phyloP scores from a whole-genome alignment of 495 filamentous ascomycete genomes.

The Trichoderma virens region DNA sequence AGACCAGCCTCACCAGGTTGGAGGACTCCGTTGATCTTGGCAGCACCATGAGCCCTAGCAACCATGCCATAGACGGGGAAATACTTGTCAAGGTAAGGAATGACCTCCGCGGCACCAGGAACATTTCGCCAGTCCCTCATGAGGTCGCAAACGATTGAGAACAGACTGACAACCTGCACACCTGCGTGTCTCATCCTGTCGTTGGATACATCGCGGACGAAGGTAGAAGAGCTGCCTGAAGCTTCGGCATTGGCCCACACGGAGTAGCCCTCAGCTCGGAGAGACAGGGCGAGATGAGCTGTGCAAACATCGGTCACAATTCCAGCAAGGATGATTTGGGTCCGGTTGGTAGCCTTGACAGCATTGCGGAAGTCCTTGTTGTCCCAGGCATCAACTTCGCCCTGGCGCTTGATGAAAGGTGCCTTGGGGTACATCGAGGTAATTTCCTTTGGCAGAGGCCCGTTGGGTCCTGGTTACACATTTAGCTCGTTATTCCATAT shows the following conservation, averaged over 20 bases:
- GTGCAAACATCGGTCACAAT: slow-evolving; percentile 76
- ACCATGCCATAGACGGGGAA: slow-evolving; percentile 38
- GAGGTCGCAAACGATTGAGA: slow-evolving; percentile 61
- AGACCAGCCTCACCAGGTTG: slow-evolving; percentile 33
- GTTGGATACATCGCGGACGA: slow-evolving; percentile 49
- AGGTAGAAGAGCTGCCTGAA: slow-evolving; percentile 35
- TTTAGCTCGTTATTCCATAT: not conserved
- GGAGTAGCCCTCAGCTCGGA: slow-evolving; percentile 63
- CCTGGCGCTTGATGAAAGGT: slow-evolving; percentile 58
- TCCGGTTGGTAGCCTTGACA: slow-evolving; percentile 55
- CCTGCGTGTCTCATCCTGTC: slow-evolving; percentile 58
- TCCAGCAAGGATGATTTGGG: slow-evolving; percentile 64
- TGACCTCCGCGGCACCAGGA: slow-evolving; percentile 54
- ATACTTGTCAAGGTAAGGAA: slow-evolving; percentile 59
- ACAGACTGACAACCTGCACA: slow-evolving; percentile 57
- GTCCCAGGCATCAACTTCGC: slow-evolving; percentile 78
- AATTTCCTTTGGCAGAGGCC: slow-evolving; percentile 63
- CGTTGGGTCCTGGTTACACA: slow-evolving; percentile 50
- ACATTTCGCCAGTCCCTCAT: slow-evolving; percentile 72
- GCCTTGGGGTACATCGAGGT: slow-evolving; percentile 58
- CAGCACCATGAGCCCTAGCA: slow-evolving; percentile 36
- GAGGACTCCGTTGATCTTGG: slow-evolving; percentile 34
- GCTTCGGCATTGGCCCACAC: slow-evolving; percentile 73
- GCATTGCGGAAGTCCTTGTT: slow-evolving; percentile 62
- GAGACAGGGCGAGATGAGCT: slow-evolving; percentile 63